Evolutionary conservation across 2,329 filamentous ascomycete species (phyloP).

Genomic region (Raffaelea arxii): DNA sequence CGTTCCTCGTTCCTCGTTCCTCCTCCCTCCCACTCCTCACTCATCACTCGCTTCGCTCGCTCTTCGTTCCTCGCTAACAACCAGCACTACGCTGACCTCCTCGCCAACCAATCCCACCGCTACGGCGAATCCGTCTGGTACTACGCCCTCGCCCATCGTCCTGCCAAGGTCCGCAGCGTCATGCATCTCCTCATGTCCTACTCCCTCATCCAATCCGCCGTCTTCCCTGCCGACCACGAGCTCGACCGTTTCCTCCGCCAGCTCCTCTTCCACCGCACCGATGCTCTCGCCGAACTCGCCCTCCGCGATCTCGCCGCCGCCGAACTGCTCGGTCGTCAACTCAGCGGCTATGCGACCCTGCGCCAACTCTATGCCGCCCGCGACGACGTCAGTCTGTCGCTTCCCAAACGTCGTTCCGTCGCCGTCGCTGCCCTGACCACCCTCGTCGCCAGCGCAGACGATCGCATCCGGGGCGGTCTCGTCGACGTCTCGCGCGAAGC

Average conservation of each 20-base stretch:
- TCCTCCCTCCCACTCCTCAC: slow-evolving; percentile 12
- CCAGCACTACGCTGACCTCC: slow-evolving; percentile 72
- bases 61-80: background rate
- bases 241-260: slow-evolving; percentile 63
- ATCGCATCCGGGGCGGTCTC: slow-evolving; percentile 83
- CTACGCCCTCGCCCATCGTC: slow-evolving; percentile 75
- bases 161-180: slow-evolving; percentile 72
- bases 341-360: slow-evolving; percentile 87
- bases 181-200: slow-evolving; percentile 80
- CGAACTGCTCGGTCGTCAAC: slow-evolving; percentile 69
- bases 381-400: slow-evolving; percentile 42
- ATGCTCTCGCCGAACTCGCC: slow-evolving; percentile 62
- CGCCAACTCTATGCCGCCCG: slow-evolving; percentile 86
- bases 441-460: slow-evolving; percentile 77
- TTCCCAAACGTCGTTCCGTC: slow-evolving; percentile 56
- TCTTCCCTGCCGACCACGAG: slow-evolving; percentile 61
- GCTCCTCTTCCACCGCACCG: slow-evolving; percentile 62
- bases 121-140: slow-evolving; percentile 86
- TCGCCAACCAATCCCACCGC: slow-evolving; percentile 61
- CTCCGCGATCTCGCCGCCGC: slow-evolving; percentile 72
- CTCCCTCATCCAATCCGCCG: slow-evolving; percentile 74
- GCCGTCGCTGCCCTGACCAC: slow-evolving; percentile 68
- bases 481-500: slow-evolving; percentile 74
- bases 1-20: slow-evolving; percentile 8
- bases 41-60: background rate